These are phyloP conservation scores for Hanseniaspora guilliermondii DNA, from an alignment of 805 yeast genomes.

Conservation along the genomic window DNA sequence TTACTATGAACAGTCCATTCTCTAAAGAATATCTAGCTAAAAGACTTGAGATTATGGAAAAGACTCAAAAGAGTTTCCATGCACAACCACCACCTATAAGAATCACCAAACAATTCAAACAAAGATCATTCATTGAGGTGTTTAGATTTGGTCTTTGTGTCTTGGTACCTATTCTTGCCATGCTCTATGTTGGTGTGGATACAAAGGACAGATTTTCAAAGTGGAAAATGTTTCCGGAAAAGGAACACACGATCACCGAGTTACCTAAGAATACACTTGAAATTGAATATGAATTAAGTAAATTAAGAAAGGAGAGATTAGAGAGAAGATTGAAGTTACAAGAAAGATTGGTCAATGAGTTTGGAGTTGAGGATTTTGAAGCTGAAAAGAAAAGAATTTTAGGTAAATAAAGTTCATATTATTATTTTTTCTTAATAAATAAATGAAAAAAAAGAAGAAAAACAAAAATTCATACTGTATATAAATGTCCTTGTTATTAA, in stretches of 20 bases:
- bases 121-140: constrained; percentile 41
- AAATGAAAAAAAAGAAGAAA: background rate
- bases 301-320: constrained; percentile 63
- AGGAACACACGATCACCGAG: constrained; percentile 68
- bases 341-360: constrained; percentile 47
- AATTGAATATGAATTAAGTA: constrained; percentile 79
- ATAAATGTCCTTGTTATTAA: background rate
- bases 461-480: background rate
- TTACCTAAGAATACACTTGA: constrained; percentile 89
- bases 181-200: constrained; percentile 86
- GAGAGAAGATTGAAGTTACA: constrained; percentile 66
- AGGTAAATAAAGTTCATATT: constrained; percentile 16
- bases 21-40: background rate
- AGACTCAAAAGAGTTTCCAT: constrained; percentile 14
- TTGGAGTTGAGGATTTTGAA: constrained; percentile 48
- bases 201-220: constrained; percentile 80
- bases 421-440: background rate
- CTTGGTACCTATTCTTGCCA: constrained; percentile 74
- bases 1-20: background rate
- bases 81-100: background rate
- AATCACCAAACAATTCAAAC: constrained; percentile 11
- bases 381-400: constrained; percentile 32
- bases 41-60: background rate
- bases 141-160: constrained; percentile 69
- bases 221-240: constrained; percentile 96